Evolutionary conservation across 805 yeast species (phyloP), one percentile per base, ranked within the genome.

Genomic region (Saccharomycopsis oosterbeekiorum): DNA sequence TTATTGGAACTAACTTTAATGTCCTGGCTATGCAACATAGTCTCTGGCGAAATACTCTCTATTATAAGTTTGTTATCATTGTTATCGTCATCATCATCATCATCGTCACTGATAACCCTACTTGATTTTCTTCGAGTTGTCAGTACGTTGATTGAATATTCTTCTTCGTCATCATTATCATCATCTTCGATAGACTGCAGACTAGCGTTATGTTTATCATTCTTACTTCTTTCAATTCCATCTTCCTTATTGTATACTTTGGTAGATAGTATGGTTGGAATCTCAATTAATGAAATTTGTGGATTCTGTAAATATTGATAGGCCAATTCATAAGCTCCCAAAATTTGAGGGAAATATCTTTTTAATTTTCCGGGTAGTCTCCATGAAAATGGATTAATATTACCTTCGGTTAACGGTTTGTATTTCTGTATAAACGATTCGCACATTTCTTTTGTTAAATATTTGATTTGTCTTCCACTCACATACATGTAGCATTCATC

Each of bases 241-340:
- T 12, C 6, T 6, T 14, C 41, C 41, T 21, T 21, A 24, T 47
- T 47, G 34, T 47, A 47, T 24, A 47, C n/a, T 14, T 47, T 47
- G 34, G 53, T 10, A 10, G 53, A 47, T 24, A 47, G 21, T 21
- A 47, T 21, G 21, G 53, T 1, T 3, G 53, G 53, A 53, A 53
- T 53, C 10, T 34, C 41, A 8, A 40, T 53, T 4, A 53, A 39
- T 9, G 41, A 36, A n/a, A 53, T 39, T 17, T 53, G 56, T 19
- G 39, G 56, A 34, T 53, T 53, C 40, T 34, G 56, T n/a, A 53
- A 53, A 17, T 29, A 53, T 10, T 21, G 12, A 40, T 55, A 34
- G 1, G 65, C 65, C 29, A 62, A 54, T 50, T 60, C 61, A 29
- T 62, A 62, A 11, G 65, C 65, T 15, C 56, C 36, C 17, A 60